Evolutionary conservation across 73 alveolate species (phyloP).

Genomic region (Paramecium bursaria): DNA sequence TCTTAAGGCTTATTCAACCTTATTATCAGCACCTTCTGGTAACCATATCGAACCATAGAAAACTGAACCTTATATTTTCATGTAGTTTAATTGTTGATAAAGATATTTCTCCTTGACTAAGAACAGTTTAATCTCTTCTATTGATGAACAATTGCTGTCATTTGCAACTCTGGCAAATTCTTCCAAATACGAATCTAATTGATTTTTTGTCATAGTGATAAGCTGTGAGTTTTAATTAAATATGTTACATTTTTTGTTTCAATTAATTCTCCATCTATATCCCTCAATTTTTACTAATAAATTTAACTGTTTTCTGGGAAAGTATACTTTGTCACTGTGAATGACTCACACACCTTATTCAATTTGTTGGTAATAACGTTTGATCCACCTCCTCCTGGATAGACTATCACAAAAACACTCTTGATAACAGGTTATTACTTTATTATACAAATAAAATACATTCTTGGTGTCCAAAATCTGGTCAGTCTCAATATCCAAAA

Average conservation of each 20-base stretch:
- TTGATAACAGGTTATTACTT: conserved; percentile 42
- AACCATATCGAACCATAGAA: conserved; percentile 78
- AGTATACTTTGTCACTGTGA: conserved; percentile 75
- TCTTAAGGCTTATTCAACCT: conserved; percentile 61
- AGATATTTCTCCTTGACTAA: conserved; percentile 80
- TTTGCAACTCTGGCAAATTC: conserved; percentile 64
- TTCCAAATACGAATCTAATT: conserved; percentile 71
- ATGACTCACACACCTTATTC: conserved; percentile 87
- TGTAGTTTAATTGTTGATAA: conserved; percentile 73
- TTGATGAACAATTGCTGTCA: conserved; percentile 72
- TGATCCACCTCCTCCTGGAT: conserved; percentile 84
- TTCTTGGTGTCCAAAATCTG: conserved; percentile 38
- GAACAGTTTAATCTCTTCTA: conserved; percentile 80
- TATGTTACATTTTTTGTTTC: conserved; percentile 49
- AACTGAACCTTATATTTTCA: conserved; percentile 66
- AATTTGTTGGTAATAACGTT: conserved; percentile 78
- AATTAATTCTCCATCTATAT: conserved; percentile 24
- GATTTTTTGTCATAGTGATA: conserved; percentile 73
- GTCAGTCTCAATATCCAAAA: conserved; percentile 62
- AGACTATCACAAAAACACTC: conserved; percentile 84
- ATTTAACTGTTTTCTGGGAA: conserved; percentile 49
- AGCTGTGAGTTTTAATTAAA: neutral
- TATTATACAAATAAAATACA: neutral
- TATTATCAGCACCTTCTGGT: conserved; percentile 67
- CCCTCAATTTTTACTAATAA: conserved; percentile 1